phyloP scores from a whole-genome alignment of 129 eudicot species.

The Centaurea solstitialis region DNA sequence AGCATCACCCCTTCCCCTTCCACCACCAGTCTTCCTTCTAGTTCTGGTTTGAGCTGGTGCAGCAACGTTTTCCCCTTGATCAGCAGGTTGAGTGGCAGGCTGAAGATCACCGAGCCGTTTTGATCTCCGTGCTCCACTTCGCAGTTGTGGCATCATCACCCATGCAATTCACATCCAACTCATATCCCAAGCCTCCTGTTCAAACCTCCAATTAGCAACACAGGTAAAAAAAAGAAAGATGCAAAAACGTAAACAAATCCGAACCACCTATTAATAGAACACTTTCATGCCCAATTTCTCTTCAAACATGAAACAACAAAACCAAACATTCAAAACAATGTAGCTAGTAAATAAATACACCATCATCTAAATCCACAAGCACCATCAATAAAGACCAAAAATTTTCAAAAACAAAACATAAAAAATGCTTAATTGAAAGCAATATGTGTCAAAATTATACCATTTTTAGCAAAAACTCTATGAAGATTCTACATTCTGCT shows the following conservation, averaged over 20 bases:
- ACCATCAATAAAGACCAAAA: not conserved
- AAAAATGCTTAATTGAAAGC: slow-evolving; percentile 28
- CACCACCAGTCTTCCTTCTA: slow-evolving; percentile 79
- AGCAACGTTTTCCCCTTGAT: slow-evolving; percentile 50
- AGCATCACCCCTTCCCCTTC: slow-evolving; percentile 89
- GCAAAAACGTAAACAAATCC: not conserved
- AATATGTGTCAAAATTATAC: slow-evolving; percentile 14
- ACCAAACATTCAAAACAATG: slow-evolving; percentile 1
- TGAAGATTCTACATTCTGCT: slow-evolving; percentile 23
- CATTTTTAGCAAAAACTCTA: slow-evolving; percentile 17
- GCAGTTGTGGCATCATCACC: slow-evolving; percentile 99
- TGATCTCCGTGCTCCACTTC: slow-evolving; percentile 99
- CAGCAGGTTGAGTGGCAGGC: slow-evolving; percentile 69
- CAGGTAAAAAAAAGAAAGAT: not conserved
- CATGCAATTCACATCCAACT: slow-evolving; percentile 76
- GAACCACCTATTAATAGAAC: not conserved
- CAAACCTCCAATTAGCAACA: slow-evolving; percentile 30
- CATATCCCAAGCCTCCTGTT: slow-evolving; percentile 31
- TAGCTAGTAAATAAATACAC: not conserved
- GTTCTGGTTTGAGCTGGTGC: slow-evolving; percentile 68
- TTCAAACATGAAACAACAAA: not conserved
- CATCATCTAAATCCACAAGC: not conserved
- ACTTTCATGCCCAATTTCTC: not conserved
- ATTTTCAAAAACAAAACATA: not conserved
- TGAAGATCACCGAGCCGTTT: slow-evolving; percentile 95